A percentile compares a stretch with the other conserved stretches of the same genome.
phyloP scores from a whole-genome alignment of 2,329 filamentous ascomycete species.

The Cercospora sesami region DNA sequence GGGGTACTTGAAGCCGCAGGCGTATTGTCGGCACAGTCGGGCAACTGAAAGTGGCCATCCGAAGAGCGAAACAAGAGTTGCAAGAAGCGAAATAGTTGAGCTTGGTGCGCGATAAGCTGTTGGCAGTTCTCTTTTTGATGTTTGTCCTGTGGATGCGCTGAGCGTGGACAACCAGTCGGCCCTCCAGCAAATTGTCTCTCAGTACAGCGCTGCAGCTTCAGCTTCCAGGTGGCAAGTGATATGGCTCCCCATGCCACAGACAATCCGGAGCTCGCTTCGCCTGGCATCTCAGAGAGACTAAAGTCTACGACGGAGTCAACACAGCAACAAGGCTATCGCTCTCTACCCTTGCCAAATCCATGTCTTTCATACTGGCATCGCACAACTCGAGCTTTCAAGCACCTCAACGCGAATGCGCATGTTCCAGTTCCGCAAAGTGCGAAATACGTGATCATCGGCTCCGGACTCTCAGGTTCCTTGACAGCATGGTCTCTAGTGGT shows the following conservation, averaged over 20 bases:
- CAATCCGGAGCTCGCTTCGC: not conserved
- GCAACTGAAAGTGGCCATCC: constrained; percentile 11
- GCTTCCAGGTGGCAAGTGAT: not conserved
- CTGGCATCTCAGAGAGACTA: not conserved
- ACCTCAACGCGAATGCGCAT: constrained; percentile 44
- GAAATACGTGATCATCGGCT: constrained; percentile 47
- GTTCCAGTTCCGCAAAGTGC: constrained; percentile 34
- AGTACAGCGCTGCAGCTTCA: not conserved
- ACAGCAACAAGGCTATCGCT: constrained; percentile 15
- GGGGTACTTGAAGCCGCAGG: constrained; percentile 3
- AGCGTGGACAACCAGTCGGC: not conserved
- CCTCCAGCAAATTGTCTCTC: not conserved
- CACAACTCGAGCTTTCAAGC: constrained; percentile 47
- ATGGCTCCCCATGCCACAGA: constrained; percentile 28
- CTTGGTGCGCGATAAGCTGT: constrained; percentile 1
- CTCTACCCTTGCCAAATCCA: constrained; percentile 30
- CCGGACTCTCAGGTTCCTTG: constrained; percentile 46
- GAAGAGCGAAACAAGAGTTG: constrained; percentile 7
- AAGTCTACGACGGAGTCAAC: not conserved
- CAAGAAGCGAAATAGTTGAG: not conserved
- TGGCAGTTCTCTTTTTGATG: not conserved
- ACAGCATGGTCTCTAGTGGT: constrained; percentile 46
- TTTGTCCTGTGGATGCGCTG: not conserved
- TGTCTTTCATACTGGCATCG: constrained; percentile 49
- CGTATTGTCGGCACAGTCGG: constrained; percentile 11